These are phyloP conservation scores for Eimeria praecox DNA, from an alignment of 169 alveolate species.

Conservation along the genomic window DNA sequence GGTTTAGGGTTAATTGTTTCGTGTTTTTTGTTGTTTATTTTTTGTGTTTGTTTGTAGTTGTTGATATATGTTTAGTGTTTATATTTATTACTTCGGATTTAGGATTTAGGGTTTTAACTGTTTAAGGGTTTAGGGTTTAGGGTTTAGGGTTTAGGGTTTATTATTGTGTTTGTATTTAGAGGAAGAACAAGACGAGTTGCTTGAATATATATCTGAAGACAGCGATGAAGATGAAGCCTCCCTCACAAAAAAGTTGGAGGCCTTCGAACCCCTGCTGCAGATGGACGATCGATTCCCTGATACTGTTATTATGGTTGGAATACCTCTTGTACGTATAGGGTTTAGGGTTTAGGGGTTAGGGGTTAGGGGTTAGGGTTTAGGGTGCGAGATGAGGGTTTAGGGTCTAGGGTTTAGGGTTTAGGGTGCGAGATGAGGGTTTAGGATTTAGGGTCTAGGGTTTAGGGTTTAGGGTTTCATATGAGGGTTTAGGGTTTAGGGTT, in stretches of 20 bases:
- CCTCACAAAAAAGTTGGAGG: constrained; percentile 50
- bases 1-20: constrained; percentile 22
- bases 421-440: neutral
- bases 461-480: too few relatives aligned
- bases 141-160: constrained; percentile 12
- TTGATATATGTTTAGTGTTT: neutral
- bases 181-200: constrained; percentile 81
- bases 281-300: constrained; percentile 80
- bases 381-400: too few relatives aligned
- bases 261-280: constrained; percentile 77
- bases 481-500: neutral
- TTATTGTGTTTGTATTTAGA: constrained; percentile 19
- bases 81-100: too few relatives aligned
- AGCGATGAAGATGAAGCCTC: constrained; percentile 83
- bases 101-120: neutral
- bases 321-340: constrained; percentile 54
- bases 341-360: constrained; percentile 50
- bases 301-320: constrained; percentile 78
- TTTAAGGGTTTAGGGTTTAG: neutral
- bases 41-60: neutral
- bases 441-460: neutral
- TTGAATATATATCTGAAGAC: constrained; percentile 80
- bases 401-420: neutral
- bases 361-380: neutral
- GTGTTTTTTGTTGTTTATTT: neutral